A percentile compares a stretch with the other conserved stretches of the same genome.
These are phyloP conservation scores for Coriolopsis trogii DNA, from an alignment of 1,284 basidiomycete genomes.

Conservation along the genomic window DNA sequence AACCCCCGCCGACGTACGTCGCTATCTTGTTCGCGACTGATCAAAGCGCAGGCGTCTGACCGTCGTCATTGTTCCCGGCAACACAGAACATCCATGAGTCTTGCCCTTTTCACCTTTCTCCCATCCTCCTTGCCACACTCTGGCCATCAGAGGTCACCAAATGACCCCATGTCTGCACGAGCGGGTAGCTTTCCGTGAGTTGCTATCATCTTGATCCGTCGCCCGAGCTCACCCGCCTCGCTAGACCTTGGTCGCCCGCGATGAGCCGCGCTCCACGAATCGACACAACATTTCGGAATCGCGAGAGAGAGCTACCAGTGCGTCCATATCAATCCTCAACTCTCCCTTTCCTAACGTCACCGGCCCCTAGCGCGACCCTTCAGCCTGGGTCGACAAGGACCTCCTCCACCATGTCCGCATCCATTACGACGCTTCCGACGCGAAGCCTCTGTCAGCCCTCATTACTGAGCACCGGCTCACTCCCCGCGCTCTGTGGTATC, in stretches of 20 bases:
- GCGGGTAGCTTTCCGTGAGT: not conserved
- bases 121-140: not conserved
- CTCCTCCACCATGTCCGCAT: slow-evolving; percentile 2
- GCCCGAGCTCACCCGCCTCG: too few relatives aligned
- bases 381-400: slow-evolving; percentile 14
- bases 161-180: slow-evolving; percentile 1
- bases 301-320: slow-evolving; percentile 7
- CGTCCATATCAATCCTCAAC: not conserved
- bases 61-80: not conserved
- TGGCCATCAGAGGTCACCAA: not conserved
- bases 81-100: too few relatives aligned
- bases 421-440: slow-evolving; percentile 4
- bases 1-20: not conserved
- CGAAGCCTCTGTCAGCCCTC: not conserved
- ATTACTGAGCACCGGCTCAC: slow-evolving; percentile 10
- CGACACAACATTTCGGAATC: not conserved
- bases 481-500: slow-evolving; percentile 15
- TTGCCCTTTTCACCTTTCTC: not conserved
- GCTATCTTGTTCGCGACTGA: not conserved
- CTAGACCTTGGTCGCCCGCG: slow-evolving; percentile 4
- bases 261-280: slow-evolving; percentile 8
- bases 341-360: not conserved
- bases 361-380: slow-evolving; percentile 9
- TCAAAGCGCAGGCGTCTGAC: too few relatives aligned
- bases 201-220: too few relatives aligned